A percentile compares a stretch with the other conserved stretches of the same genome.
These are phyloP conservation scores for Fusarium hostae DNA, from an alignment of 2,329 filamentous ascomycete genomes.

Conservation along the genomic window DNA sequence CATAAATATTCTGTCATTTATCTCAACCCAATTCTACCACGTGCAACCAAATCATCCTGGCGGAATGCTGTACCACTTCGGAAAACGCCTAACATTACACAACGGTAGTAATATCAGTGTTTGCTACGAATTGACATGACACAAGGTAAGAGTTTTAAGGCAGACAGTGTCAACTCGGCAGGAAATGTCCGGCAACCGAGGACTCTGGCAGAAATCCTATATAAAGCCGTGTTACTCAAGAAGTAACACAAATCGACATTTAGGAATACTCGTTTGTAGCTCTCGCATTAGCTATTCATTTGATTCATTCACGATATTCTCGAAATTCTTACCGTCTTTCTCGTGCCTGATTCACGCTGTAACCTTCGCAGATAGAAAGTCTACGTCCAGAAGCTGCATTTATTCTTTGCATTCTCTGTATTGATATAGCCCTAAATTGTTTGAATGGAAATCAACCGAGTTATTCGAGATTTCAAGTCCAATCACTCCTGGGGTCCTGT, in stretches of 20 bases:
- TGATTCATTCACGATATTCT: neutral
- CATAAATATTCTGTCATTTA: neutral
- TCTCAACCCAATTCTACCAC: neutral
- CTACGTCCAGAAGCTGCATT: neutral
- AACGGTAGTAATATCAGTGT: neutral
- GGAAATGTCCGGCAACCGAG: neutral
- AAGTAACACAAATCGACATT: neutral
- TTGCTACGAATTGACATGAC: neutral
- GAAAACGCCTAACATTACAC: conserved; percentile 1
- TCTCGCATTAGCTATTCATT: neutral
- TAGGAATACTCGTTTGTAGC: neutral
- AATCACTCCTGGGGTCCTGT: neutral
- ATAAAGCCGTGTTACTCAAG: neutral
- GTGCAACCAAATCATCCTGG: neutral
- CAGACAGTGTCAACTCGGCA: neutral
- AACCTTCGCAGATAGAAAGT: neutral
- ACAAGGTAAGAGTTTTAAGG: neutral
- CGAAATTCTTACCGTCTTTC: neutral
- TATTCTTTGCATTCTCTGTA: neutral
- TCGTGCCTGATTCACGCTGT: too few relatives aligned
- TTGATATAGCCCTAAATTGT: neutral
- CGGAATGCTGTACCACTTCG: neutral
- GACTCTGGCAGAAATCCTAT: neutral
- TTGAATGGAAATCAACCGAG: neutral
- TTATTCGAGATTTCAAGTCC: neutral